Evolutionary conservation across 257 asterid species (phyloP).

Genomic region (Capsicum rhomboideum): DNA sequence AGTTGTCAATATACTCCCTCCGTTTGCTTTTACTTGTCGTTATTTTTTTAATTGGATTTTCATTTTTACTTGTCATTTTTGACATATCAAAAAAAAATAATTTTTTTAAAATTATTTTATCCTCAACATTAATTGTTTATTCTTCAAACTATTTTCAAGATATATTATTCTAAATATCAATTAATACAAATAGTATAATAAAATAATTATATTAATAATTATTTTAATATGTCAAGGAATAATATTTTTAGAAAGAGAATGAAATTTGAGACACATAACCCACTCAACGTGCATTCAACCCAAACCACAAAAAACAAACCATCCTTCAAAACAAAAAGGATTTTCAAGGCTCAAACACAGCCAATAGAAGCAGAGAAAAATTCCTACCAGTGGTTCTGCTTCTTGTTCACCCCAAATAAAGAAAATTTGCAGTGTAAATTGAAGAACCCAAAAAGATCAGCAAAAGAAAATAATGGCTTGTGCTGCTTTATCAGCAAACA

Average conservation of each 20-base stretch:
- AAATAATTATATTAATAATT: too few species aligned
- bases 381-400: not conserved
- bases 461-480: conserved; percentile 18
- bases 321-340: not conserved
- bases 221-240: too few species aligned
- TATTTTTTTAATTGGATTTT: too few species aligned
- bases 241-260: not conserved
- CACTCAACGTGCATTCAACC: conserved; percentile 3
- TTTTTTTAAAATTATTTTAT: too few species aligned
- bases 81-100: too few species aligned
- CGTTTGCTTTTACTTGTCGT: too few species aligned
- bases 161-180: too few species aligned
- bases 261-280: not conserved
- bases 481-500: conserved; percentile 34
- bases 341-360: not conserved
- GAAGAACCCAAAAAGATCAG: not conserved
- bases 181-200: too few species aligned
- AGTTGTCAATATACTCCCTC: too few species aligned
- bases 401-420: not conserved
- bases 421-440: not conserved
- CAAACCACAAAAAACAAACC: not conserved
- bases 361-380: not conserved
- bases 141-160: too few species aligned
- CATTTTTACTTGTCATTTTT: too few species aligned
- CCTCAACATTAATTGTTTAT: too few species aligned